Conservation (phyloP, 768 basidiomycete species). For the Tylopilus plumbeoviolaceoides region DNA sequence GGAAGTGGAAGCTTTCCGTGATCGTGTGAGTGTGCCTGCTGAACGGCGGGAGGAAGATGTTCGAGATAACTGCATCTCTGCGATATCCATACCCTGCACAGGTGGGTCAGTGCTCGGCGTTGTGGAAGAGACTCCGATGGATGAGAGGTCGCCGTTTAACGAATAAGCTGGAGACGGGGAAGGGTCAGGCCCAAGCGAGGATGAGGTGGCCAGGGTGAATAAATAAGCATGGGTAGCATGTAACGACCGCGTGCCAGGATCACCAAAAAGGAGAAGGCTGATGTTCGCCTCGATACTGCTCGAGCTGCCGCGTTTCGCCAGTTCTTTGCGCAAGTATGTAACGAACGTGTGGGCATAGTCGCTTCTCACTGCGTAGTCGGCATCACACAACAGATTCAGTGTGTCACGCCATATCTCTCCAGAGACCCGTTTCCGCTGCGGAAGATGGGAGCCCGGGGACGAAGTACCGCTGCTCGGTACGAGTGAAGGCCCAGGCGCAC, state of each 20-base stretch:
- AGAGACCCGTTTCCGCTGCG: constrained; percentile 64
- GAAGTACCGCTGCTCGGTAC: constrained; percentile 27
- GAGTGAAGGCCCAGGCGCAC: constrained; percentile 22
- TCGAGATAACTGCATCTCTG: constrained; percentile 27
- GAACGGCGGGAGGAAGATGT: constrained; percentile 45
- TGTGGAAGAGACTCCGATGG: constrained; percentile 28
- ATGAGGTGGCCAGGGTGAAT: constrained; percentile 73
- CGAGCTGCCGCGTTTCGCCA: constrained; percentile 51
- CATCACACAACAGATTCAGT: constrained; percentile 77
- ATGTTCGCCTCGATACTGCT: constrained; percentile 44
- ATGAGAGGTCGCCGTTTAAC: constrained; percentile 27
- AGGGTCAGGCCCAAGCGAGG: constrained; percentile 49
- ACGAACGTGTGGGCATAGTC: constrained; percentile 74
- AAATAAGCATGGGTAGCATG: constrained; percentile 78
- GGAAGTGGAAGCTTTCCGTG: constrained; percentile 55
- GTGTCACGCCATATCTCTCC: constrained; percentile 93
- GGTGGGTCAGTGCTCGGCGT: constrained; percentile 31
- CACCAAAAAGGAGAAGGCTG: constrained; percentile 51
- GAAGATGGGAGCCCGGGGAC: constrained; percentile 31
- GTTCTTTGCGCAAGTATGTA: constrained; percentile 73
- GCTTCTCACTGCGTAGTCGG: constrained; percentile 69
- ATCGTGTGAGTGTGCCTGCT: constrained; percentile 44
- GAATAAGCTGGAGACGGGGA: constrained; percentile 41
- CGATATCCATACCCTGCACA: constrained; percentile 16
- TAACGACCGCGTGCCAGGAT: constrained; percentile 65